Base-by-base conservation (phyloP, 805 yeast genomes). In the Metschnikowia amazonensis region DNA sequence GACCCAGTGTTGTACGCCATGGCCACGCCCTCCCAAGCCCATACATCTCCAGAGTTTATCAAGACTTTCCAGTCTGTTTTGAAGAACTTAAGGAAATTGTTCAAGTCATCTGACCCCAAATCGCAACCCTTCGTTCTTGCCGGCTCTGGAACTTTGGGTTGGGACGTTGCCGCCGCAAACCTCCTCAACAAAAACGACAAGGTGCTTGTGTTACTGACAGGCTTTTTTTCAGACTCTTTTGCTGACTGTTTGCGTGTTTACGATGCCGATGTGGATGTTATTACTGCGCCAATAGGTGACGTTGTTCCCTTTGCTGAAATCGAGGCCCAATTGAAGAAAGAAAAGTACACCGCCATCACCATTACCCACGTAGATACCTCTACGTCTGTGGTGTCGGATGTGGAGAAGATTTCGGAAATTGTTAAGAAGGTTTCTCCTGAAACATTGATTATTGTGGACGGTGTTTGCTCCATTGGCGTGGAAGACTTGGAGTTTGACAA, bases 341-440 rank as follows among this genome's bases (percentile, higher is more conserved):
- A 74, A 43, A 66, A 70, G 49, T 92, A 85, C 71, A 63, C 77
- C 51, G 76, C 86, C 43, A 75, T 92, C 56, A 88, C 96, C 39
- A 77, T 90, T 58, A 92, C 97, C 34, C 98, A 92, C 58, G 97
- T 94, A 31, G 99, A 94, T 66, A 94, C 98, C 36, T 89, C 97
- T 1, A 89, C 97, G 29, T 95, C 96, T n/a, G 96, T 92, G 34
- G 78, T 89, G 33, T 72, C 82, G 36, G 84, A 86, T 59, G 82
- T 92, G 51, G 72, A 79, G 60, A 69, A 72, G 14, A 74, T 89
- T 46, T 66, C 95, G 23, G 67, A 65, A 43, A 53, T 82, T n/a
- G 84, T 86, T 48, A 79, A 81, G 57, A 60, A 69, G 51, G 67
- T 74, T 1, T 78, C 89, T 3, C 97, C 98, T 44, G 85, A 86